phyloP scores from a whole-genome alignment of 331 rosid genomes.

The Arachis monticola region DNA sequence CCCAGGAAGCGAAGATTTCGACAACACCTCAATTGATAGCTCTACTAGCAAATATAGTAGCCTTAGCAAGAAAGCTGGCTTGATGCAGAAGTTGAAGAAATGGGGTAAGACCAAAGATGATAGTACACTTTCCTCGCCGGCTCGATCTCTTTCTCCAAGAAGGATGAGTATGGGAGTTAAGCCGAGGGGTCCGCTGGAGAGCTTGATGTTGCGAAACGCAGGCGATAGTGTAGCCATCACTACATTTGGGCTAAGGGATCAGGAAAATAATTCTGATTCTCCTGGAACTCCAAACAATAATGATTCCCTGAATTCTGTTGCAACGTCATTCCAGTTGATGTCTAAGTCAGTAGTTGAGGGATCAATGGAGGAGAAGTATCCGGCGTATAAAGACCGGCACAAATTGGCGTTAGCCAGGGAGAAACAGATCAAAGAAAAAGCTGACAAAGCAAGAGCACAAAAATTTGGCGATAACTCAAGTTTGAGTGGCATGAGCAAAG shows the following conservation, averaged over 20 bases:
- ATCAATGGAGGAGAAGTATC: constrained; percentile 78
- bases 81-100: constrained; percentile 79
- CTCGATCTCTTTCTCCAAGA: constrained; percentile 73
- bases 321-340: constrained; percentile 87
- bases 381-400: constrained; percentile 83
- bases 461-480: constrained; percentile 64
- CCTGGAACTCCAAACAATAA: constrained; percentile 54
- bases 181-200: constrained; percentile 72
- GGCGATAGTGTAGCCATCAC: constrained; percentile 80
- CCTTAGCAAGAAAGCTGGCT: constrained; percentile 73
- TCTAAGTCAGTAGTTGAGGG: constrained; percentile 78
- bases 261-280: constrained; percentile 52
- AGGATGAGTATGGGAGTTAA: constrained; percentile 62
- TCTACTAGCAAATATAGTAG: constrained; percentile 63
- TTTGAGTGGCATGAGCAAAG: constrained; percentile 48
- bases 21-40: constrained; percentile 82
- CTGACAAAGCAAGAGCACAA: constrained; percentile 76
- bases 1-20: constrained; percentile 95
- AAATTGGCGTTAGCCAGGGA: constrained; percentile 86
- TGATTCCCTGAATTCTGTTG: constrained; percentile 70
- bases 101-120: constrained; percentile 95
- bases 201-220: constrained; percentile 78
- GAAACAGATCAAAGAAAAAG: constrained; percentile 74
- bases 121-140: constrained; percentile 63
- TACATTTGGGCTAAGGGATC: constrained; percentile 68